A percentile compares a stretch with the other conserved stretches of the same genome.
Evolutionary conservation across 163 green algal species (phyloP).

Genomic region (Prototheca wickerhamii): DNA sequence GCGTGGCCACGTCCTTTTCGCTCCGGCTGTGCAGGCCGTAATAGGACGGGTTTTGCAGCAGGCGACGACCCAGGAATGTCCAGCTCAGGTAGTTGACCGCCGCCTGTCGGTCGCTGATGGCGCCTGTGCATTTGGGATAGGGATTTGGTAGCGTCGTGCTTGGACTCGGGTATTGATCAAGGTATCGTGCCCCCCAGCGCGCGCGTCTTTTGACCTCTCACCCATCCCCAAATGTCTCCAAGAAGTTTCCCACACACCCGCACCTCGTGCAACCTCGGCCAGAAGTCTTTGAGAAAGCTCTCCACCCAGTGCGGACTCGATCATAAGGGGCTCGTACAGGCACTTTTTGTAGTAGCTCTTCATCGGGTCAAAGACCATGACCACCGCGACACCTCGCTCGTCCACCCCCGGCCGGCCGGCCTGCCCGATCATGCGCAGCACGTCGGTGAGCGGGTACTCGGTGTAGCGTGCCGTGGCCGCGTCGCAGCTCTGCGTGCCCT

Average conservation of each 20-base stretch:
- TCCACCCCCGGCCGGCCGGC: slow-evolving; percentile 93
- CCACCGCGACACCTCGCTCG: slow-evolving; percentile 76
- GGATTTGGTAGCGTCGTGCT: too few species aligned
- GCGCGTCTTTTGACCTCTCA: too few species aligned
- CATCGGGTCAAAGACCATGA: slow-evolving; percentile 88
- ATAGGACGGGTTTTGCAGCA: slow-evolving; percentile 89
- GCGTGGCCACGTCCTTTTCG: slow-evolving; percentile 56
- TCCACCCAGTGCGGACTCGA: slow-evolving; percentile 71
- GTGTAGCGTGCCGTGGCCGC: slow-evolving; percentile 70
- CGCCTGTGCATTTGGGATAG: too few species aligned
- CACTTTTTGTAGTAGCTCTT: slow-evolving; percentile 97
- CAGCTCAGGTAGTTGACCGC: slow-evolving; percentile 91
- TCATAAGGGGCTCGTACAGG: slow-evolving; percentile 93
- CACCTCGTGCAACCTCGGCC: slow-evolving; percentile 59
- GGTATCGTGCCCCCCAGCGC: too few species aligned
- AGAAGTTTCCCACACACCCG: not conserved
- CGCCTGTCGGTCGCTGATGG: slow-evolving; percentile 72
- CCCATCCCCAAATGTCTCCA: not conserved
- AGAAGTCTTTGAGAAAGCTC: slow-evolving; percentile 85
- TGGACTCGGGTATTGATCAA: too few species aligned
- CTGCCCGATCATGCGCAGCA: slow-evolving; percentile 97
- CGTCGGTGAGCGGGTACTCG: slow-evolving; percentile 96
- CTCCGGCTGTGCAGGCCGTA: slow-evolving; percentile 72
- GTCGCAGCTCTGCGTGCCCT: slow-evolving; percentile 81
- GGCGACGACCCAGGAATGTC: slow-evolving; percentile 84